phyloP scores from a whole-genome alignment of 257 asterid genomes.

The Coffea canephora region DNA sequence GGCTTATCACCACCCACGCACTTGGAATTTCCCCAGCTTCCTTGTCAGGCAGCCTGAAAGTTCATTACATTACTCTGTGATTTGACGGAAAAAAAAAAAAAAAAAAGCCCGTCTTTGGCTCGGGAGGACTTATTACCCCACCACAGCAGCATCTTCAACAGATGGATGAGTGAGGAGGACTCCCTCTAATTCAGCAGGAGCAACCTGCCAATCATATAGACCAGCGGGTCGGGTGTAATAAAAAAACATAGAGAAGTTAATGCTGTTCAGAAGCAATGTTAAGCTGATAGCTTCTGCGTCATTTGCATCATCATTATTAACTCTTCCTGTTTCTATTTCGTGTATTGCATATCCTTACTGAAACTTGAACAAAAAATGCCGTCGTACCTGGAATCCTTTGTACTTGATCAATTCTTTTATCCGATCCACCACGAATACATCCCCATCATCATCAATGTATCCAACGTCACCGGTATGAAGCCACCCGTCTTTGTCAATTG shows the following conservation, averaged over 20 bases:
- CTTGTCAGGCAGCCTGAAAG: constrained; percentile 61
- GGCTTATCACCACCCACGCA: constrained; percentile 74
- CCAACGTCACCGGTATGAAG: constrained; percentile 96
- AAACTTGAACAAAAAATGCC: not conserved
- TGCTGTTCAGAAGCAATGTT: not conserved
- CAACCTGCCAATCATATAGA: constrained; percentile 54
- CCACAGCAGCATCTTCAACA: constrained; percentile 89
- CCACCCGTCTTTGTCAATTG: constrained; percentile 83
- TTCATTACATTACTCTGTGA: not conserved
- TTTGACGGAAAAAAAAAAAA: not conserved
- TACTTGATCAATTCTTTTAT: constrained; percentile 88
- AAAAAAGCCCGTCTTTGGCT: too few relatives aligned
- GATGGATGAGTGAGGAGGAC: constrained; percentile 77
- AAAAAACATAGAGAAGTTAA: not conserved
- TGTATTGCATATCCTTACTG: not conserved
- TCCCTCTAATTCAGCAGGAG: constrained; percentile 98
- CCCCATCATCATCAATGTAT: constrained; percentile 84
- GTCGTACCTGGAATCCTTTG: constrained; percentile 83
- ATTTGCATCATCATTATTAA: not conserved
- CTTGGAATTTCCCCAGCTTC: constrained; percentile 88
- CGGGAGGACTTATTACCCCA: constrained; percentile 54
- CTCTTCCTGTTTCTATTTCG: not conserved
- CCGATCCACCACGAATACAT: constrained; percentile 77
- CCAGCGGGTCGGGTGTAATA: not conserved
- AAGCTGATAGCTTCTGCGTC: not conserved